Evolutionary conservation across 305 asterid species (phyloP).

Genomic region (Nicotiana rustica): DNA sequence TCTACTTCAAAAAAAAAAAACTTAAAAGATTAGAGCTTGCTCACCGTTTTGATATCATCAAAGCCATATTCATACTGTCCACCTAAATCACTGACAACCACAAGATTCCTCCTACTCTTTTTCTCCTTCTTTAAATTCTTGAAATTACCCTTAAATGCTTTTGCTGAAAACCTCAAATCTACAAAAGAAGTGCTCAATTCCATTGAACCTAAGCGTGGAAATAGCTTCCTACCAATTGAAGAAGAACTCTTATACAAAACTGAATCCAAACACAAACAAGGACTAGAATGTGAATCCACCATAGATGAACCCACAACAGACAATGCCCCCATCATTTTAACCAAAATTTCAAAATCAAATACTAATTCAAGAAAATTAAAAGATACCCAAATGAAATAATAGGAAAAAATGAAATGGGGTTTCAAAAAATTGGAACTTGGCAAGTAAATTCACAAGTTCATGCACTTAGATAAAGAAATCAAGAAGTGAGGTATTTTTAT

Average conservation of each 20-base stretch:
- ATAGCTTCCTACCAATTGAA: conserved; percentile 43
- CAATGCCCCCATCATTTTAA: conserved; percentile 58
- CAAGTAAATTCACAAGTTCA: conserved; percentile 36
- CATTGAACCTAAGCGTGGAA: conserved; percentile 46
- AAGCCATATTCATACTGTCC: conserved; percentile 75
- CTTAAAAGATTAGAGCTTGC: conserved; percentile 7
- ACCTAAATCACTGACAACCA: conserved; percentile 59
- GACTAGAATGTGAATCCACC: conserved; percentile 55
- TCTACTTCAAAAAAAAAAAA: neutral
- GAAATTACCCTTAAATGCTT: conserved; percentile 45
- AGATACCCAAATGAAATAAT: conserved; percentile 36
- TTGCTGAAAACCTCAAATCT: conserved; percentile 46
- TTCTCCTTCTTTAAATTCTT: conserved; percentile 51
- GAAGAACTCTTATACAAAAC: conserved; percentile 38
- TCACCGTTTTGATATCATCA: conserved; percentile 76
- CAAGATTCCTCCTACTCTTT: conserved; percentile 48
- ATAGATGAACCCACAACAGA: conserved; percentile 60
- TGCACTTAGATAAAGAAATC: conserved; percentile 43
- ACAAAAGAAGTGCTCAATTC: conserved; percentile 58
- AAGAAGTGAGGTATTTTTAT: conserved; percentile 7
- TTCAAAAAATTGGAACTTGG: conserved; percentile 49
- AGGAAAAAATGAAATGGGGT: conserved; percentile 26
- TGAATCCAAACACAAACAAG: conserved; percentile 55
- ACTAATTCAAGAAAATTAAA: conserved; percentile 34
- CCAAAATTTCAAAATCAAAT: neutral